Base-by-base conservation (phyloP, 768 basidiomycete species). In the Wakefieldia striispora region DNA sequence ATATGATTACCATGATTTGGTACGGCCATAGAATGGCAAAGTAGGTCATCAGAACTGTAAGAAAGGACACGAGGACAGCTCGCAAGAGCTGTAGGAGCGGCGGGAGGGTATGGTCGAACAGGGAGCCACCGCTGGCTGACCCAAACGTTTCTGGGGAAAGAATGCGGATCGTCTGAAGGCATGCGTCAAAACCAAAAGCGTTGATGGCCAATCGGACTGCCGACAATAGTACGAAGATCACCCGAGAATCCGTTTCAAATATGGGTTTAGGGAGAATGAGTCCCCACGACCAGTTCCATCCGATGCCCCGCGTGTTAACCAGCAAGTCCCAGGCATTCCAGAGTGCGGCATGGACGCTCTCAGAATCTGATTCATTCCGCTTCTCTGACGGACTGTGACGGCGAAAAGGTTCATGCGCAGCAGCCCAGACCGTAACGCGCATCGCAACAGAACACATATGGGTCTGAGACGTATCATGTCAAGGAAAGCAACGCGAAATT, bases 21-120 rank as follows among this genome's bases (percentile, higher is more conserved):
- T 83, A 77, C 12, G 58, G 60, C 26, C 64, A 56, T 45, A 79
- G 69, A 20, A 88, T 72, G 43, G 72, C 62, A 41, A 68, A 57
- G 61, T 79, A 78, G 39, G 83, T 55, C 41, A 71, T 48, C 56
- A 79, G 61, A 19, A 82, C 74, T 14, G 73, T 57, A 31, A 77
- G 53, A 45, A 75, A 57, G 35, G 77, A 70, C 21, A 82, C 69
- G 40, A 70, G 20, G 24, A 70, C 66, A 3, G 80, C 74, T 34
- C 73, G 75, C 12, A 54, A 45, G 54, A 69, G 72, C 34, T 67
- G 62, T 0, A 54, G 44, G 62, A 75, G 26, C 6, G 53, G 56
- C 5, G 70, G 61, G 16, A 72, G 62, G 35, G 58, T 59, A 6
- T 65, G 49, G 49, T 69, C 67, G 51, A 69, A 72, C 46, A 78